Conservation (phyloP, 1,284 basidiomycete genomes). For the Athelia psychrophila region DNA sequence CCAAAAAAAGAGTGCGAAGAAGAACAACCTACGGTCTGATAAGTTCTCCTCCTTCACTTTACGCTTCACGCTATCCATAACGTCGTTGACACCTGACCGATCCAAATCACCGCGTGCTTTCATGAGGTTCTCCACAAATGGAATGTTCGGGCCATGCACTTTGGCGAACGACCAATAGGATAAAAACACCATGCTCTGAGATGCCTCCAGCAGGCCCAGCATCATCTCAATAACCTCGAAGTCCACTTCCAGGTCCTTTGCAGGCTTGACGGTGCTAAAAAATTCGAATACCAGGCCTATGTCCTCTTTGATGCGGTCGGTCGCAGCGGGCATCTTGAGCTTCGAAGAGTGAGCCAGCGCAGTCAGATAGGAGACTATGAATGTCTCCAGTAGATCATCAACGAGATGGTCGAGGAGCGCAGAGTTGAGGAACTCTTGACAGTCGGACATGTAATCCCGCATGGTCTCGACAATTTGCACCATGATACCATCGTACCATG, state of each 20-base stretch:
- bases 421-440: conserved; percentile 87
- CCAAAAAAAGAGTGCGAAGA: neutral
- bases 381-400: conserved; percentile 91
- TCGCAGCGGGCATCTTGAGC: conserved; percentile 83
- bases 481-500: conserved; percentile 89
- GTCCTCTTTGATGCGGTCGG: conserved; percentile 82
- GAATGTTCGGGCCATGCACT: conserved; percentile 89
- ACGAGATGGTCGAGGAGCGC: conserved; percentile 90
- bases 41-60: conserved; percentile 89
- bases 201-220: conserved; percentile 83
- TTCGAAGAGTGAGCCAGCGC: conserved; percentile 85
- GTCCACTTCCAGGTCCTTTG: conserved; percentile 77
- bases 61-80: conserved; percentile 92
- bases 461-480: conserved; percentile 92
- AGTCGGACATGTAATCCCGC: conserved; percentile 94
- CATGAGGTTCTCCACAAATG: conserved; percentile 90
- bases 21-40: conserved; percentile 71
- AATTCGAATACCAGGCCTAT: conserved; percentile 77
- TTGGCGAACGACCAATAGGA: conserved; percentile 98
- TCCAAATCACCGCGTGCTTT: conserved; percentile 91
- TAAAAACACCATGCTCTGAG: conserved; percentile 90
- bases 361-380: conserved; percentile 90
- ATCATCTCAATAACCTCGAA: conserved; percentile 91
- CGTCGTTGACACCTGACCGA: conserved; percentile 80
- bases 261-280: conserved; percentile 78